These are phyloP conservation scores for Zizania latifolia DNA, from an alignment of 176 grass and related monocot species.

Conservation along the genomic window DNA sequence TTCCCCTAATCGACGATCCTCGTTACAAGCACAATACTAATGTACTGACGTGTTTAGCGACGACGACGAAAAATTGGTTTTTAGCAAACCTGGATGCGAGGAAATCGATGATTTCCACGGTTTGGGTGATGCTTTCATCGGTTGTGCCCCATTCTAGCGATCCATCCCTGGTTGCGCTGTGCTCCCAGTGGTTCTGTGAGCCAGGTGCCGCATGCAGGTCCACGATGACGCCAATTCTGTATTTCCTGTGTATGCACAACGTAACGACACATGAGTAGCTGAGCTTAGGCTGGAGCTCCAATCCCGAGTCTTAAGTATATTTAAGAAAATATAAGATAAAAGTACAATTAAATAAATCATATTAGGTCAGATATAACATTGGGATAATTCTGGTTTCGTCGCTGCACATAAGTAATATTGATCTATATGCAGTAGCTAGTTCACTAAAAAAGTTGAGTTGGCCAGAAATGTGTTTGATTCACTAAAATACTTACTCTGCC, in stretches of 20 bases:
- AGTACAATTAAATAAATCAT: no score
- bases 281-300: no score
- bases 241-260: constrained; percentile 32
- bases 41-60: neutral
- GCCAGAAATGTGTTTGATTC: no score
- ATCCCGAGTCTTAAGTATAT: no score
- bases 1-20: no score
- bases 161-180: constrained; percentile 40
- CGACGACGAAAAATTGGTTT: neutral
- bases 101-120: constrained; percentile 41
- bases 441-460: no score
- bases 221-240: constrained; percentile 38
- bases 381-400: no score
- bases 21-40: no score
- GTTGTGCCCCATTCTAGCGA: constrained; percentile 38
- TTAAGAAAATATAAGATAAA: no score
- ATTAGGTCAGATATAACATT: no score
- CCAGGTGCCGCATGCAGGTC: constrained; percentile 47
- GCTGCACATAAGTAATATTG: no score
- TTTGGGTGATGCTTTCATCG: constrained; percentile 35
- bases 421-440: no score
- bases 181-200: constrained; percentile 41
- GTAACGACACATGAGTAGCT: neutral
- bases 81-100: constrained; percentile 19
- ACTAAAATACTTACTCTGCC: constrained; percentile 44